A percentile compares a stretch with the other conserved stretches of the same genome.
These are phyloP conservation scores for Verticillium longisporum DNA, from an alignment of 2,329 filamentous ascomycete genomes.

Conservation along the genomic window DNA sequence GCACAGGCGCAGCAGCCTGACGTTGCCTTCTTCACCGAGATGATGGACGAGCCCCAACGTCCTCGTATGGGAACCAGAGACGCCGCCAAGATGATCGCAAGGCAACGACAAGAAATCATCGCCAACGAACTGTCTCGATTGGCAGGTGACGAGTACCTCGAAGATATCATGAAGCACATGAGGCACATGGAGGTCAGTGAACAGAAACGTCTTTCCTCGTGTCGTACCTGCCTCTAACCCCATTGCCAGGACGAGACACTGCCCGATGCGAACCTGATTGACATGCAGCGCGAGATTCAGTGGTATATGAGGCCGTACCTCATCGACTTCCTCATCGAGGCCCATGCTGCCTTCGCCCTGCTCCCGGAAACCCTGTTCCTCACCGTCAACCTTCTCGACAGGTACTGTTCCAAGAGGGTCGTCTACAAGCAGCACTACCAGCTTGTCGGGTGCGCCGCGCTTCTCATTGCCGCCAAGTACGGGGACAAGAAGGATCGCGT, in stretches of 20 bases:
- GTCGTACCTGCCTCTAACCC: slow-evolving; percentile 7
- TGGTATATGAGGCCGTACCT: slow-evolving; percentile 99
- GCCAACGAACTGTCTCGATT: slow-evolving; percentile 81
- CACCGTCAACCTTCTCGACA: slow-evolving; percentile 90
- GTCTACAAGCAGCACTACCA: slow-evolving; percentile 99
- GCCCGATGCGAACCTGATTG: slow-evolving; percentile 93
- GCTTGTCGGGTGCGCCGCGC: slow-evolving; percentile 88
- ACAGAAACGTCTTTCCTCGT: neutral
- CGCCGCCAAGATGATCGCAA: slow-evolving; percentile 69
- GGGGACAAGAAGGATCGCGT: slow-evolving; percentile 98
- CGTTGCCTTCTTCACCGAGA: slow-evolving; percentile 48
- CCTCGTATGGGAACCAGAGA: slow-evolving; percentile 65
- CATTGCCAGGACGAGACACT: slow-evolving; percentile 65
- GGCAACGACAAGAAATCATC: slow-evolving; percentile 80
- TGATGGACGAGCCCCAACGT: slow-evolving; percentile 40
- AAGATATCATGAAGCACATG: slow-evolving; percentile 93
- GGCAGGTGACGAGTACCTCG: slow-evolving; percentile 84
- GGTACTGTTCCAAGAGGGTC: slow-evolving; percentile 95
- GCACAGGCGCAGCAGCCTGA: slow-evolving; percentile 23
- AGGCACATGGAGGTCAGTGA: slow-evolving; percentile 76
- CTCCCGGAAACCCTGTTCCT: slow-evolving; percentile 94
- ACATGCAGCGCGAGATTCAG: slow-evolving; percentile 98
- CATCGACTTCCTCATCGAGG: slow-evolving; percentile 96
- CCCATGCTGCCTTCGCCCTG: slow-evolving; percentile 88
- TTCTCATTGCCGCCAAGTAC: slow-evolving; percentile 97